Percentiles rank a stretch among this genome's conserved stretches.
Conservation (phyloP, 257 asterid genomes). For the Voacanga thouarsii region DNA sequence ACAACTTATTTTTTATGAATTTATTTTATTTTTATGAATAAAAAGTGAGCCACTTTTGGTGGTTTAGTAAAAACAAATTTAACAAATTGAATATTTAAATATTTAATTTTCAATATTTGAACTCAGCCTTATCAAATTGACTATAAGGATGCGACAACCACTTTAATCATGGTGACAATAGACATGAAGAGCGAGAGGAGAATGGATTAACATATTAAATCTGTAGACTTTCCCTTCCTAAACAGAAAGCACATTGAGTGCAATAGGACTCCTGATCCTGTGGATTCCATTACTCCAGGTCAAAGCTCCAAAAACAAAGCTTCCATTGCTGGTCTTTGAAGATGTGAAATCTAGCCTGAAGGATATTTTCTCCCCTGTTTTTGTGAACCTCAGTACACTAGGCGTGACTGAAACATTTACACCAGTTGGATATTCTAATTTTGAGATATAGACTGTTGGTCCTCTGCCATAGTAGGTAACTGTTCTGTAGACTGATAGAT, state of each 20-base stretch:
- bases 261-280: slow-evolving; percentile 46
- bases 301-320: slow-evolving; percentile 46
- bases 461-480: slow-evolving; percentile 55
- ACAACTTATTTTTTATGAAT: too few species aligned
- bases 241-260: slow-evolving; percentile 37
- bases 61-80: too few species aligned
- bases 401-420: slow-evolving; percentile 46
- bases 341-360: slow-evolving; percentile 37
- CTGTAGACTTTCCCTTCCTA: slow-evolving; percentile 10
- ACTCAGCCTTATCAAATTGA: too few species aligned
- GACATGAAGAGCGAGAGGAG: too few species aligned
- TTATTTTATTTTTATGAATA: too few species aligned
- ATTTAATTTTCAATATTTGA: too few species aligned
- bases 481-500: slow-evolving; percentile 40
- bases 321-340: slow-evolving; percentile 33
- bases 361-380: slow-evolving; percentile 32
- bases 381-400: slow-evolving; percentile 28
- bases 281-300: slow-evolving; percentile 53
- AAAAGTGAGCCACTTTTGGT: too few species aligned
- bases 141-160: too few species aligned
- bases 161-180: too few species aligned
- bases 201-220: background rate
- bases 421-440: slow-evolving; percentile 40
- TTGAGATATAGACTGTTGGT: slow-evolving; percentile 34
- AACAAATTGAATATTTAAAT: too few species aligned